Base-by-base conservation (phyloP, 2,329 filamentous ascomycete species). In the Alternaria sp. region DNA sequence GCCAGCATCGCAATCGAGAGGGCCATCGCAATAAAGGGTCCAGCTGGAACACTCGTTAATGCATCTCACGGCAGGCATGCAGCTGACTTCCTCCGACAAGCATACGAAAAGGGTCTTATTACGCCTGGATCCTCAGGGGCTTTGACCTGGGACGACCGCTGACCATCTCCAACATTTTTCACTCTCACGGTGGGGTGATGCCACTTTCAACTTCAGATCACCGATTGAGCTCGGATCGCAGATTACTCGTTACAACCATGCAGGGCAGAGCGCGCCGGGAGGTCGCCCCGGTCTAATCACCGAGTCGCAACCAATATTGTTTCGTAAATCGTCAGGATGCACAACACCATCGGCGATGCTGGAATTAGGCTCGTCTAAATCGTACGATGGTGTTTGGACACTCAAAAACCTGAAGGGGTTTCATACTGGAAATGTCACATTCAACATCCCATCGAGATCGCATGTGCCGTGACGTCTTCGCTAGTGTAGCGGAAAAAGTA, bases 21-120 rank as follows among this genome's bases (percentile, higher is more conserved):
- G 63, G 66, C 66, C 62, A 64, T 68, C 61, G 26, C 46, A 54
- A 8, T 30, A 28, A 30, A 21, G 45, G 54, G 18, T 41, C 45
- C 49, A 15, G 44, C 49, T 14, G 25, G 46, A 43, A 23, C 41
- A 26, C 23, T 54, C 51, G 33, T 56, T 55, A 67, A 60, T 58
- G 28, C 55, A 37, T 49, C 60, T 44, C 44, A 23, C 30, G 53
- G 18, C 45, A 25, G 15, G 47, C 18, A 26, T 37, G 54, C 69
- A 56, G n/a, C 21, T 60, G 68, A 73, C 72, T 54, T 11, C 18
- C 33, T 25, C 12, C 10, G 21, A 30, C 25, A n/a, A 55, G 30
- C 67, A 62, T 70, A 65, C 66, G 64, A 28, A 20, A 43, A 1
- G 8, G 3, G 2, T 28, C 12, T 14, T 51, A 14, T 30, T 9